Percentiles rank a stretch among this genome's conserved stretches.
Evolutionary conservation across 106 monocot species (phyloP).

Genomic region (Allium fistulosum): DNA sequence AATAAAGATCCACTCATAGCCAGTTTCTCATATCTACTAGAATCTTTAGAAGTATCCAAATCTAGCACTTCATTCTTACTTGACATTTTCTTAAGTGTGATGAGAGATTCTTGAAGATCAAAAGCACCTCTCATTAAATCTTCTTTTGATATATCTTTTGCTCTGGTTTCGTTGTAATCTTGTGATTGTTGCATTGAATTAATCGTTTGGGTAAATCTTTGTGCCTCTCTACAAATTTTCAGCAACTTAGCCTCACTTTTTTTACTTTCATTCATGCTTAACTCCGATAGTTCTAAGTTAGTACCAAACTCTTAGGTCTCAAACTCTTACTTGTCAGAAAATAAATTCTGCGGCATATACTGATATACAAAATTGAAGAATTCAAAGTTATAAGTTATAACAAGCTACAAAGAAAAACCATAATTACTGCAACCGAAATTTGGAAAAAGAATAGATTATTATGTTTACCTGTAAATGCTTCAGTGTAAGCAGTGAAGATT

Average conservation of each 20-base stretch:
- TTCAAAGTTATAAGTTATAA: too few relatives aligned
- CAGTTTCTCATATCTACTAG: background rate
- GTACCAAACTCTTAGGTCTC: too few relatives aligned
- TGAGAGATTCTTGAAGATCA: slow-evolving; percentile 64
- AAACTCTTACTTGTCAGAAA: too few relatives aligned
- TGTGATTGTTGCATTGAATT: slow-evolving; percentile 23
- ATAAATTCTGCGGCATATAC: too few relatives aligned
- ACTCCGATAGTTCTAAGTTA: too few relatives aligned
- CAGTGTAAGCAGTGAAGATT: too few relatives aligned
- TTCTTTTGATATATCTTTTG: slow-evolving; percentile 14
- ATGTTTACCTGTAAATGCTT: too few relatives aligned
- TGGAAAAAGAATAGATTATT: too few relatives aligned
- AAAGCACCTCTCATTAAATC: slow-evolving; percentile 43
- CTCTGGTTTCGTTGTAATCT: background rate
- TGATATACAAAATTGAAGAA: too few relatives aligned
- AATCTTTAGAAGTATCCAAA: background rate
- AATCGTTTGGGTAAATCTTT: slow-evolving; percentile 28
- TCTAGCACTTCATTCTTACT: background rate
- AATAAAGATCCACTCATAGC: slow-evolving; percentile 15
- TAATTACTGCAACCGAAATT: too few relatives aligned
- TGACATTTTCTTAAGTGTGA: slow-evolving; percentile 30
- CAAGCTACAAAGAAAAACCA: too few relatives aligned
- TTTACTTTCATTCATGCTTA: slow-evolving; percentile 3
- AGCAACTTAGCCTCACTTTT: slow-evolving; percentile 21
- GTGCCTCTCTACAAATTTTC: slow-evolving; percentile 32